Conservation (phyloP, 148 eudicot genomes). For the Spergularia marina region DNA sequence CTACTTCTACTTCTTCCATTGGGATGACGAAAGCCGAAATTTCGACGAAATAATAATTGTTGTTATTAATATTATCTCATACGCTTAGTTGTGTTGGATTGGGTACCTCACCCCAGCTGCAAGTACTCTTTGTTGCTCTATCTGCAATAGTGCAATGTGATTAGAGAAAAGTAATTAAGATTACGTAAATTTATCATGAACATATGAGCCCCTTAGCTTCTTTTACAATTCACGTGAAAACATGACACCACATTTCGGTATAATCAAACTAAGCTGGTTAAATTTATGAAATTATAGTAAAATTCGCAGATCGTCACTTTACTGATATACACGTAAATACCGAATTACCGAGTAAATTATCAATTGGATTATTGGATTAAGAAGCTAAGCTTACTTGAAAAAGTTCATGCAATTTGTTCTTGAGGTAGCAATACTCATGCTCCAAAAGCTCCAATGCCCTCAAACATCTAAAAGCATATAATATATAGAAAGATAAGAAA, state of each 20-base stretch:
- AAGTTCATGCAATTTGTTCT: constrained; percentile 89
- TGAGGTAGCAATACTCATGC: constrained; percentile 86
- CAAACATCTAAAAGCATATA: constrained; percentile 48
- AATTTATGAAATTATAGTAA: too few species aligned
- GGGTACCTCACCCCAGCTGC: constrained; percentile 82
- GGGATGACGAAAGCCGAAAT: too few species aligned
- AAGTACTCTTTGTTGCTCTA: constrained; percentile 76
- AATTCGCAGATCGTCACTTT: not conserved
- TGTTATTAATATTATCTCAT: not conserved
- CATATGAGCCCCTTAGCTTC: too few species aligned
- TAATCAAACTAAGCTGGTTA: too few species aligned
- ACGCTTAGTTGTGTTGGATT: constrained; percentile 32
- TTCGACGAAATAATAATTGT: not conserved
- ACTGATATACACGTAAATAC: not conserved
- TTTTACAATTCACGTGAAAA: too few species aligned
- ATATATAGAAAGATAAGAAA: not conserved
- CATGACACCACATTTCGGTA: too few species aligned
- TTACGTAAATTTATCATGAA: not conserved
- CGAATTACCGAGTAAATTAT: not conserved
- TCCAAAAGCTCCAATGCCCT: constrained; percentile 78
- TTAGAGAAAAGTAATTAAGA: not conserved
- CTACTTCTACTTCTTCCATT: too few species aligned
- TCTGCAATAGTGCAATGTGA: constrained; percentile 54
- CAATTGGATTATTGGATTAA: not conserved
- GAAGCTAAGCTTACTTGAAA: constrained; percentile 53